Base-by-base conservation (phyloP, 805 yeast species). In the Candida michaelii region DNA sequence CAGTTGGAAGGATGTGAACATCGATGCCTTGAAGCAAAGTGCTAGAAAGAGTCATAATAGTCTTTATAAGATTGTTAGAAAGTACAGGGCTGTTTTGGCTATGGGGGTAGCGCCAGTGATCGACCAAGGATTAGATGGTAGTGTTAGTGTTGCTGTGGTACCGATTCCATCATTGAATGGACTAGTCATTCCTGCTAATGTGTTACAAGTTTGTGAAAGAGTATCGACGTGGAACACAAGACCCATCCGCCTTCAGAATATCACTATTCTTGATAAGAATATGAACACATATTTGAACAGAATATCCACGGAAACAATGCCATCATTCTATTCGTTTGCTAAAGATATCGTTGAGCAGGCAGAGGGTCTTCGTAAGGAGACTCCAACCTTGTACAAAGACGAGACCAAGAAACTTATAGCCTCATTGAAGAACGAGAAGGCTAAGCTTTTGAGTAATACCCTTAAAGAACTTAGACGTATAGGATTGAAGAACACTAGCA, bases 1-100 rank as follows among this genome's bases (percentile, higher is more conserved):
- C 1, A 87, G 96, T 55, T 95, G 98, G 98, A 89, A 90, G 53
- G 99, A 93, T 65, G 90, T 89, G 10, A 95, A 93, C 55, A 79
- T 89, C 33, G 95, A 86, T 56, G 96, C 99, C 0, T 73, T 93
- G 54, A 89, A 88, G 52, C 97, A 90, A 63, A 88, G 97, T 63
- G 93, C 99, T 5, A 81, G 89, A 49, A 79, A 85, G 36, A 89
- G 97, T 0, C 99, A 95, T 57, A 79, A 80, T 49, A 80, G 74
- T 52, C 79, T 93, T 40, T 91, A 83, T 77, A 93, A 89, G 62
- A 60, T 86, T 39, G 85, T 91, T 9, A 76, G 89, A 44, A 89
- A 89, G 60, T 93, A 87, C 59, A 78, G 98, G 40, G 74, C 74
- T 1, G 54, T 83, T 24, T 61, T 90, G 9, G 59, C 73, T 5